A percentile compares a stretch with the other conserved stretches of the same genome.
phyloP scores from a whole-genome alignment of 192 early-diverging fungal genomes.

The Linnemannia hyalina region DNA sequence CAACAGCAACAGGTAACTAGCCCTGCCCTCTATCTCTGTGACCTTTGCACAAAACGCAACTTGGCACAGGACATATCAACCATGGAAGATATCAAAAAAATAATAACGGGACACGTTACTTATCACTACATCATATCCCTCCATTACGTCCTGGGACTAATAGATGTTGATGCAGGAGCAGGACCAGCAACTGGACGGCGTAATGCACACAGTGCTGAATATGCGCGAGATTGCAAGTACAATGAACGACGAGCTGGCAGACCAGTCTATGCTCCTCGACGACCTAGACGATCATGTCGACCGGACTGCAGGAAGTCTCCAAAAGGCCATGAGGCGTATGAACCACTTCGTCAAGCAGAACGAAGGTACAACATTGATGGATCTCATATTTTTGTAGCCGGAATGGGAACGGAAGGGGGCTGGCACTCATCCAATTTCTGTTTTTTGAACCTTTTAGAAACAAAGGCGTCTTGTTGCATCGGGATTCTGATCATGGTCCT shows the following conservation, averaged over 20 bases:
- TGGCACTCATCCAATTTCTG: background rate
- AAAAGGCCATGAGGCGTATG: slow-evolving; percentile 65
- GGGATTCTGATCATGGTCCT: slow-evolving; percentile 66
- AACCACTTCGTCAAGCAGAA: slow-evolving; percentile 66
- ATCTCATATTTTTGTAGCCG: background rate
- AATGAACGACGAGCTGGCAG: slow-evolving; percentile 67
- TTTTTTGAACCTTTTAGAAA: slow-evolving; percentile 49
- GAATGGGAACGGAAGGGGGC: too few relatives aligned
- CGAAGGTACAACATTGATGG: slow-evolving; percentile 59
- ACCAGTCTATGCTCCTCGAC: slow-evolving; percentile 69
- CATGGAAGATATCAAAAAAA: background rate
- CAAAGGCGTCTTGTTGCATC: slow-evolving; percentile 66
- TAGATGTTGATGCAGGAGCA: slow-evolving; percentile 71
- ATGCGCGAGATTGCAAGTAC: slow-evolving; percentile 71
- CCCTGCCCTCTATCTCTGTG: slow-evolving; percentile 15
- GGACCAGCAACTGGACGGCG: slow-evolving; percentile 68
- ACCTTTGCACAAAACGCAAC: slow-evolving; percentile 45
- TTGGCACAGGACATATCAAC: slow-evolving; percentile 17
- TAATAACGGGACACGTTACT: too few relatives aligned
- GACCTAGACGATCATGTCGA: slow-evolving; percentile 71
- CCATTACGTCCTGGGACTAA: too few relatives aligned
- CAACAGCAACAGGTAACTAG: slow-evolving; percentile 42
- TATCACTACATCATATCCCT: background rate
- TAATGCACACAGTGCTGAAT: slow-evolving; percentile 67
- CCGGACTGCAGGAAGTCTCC: slow-evolving; percentile 55